Evolutionary conservation across 192 early-diverging fungal genomes (phyloP).

Genomic region (Gryganskiella cystojenkinii): DNA sequence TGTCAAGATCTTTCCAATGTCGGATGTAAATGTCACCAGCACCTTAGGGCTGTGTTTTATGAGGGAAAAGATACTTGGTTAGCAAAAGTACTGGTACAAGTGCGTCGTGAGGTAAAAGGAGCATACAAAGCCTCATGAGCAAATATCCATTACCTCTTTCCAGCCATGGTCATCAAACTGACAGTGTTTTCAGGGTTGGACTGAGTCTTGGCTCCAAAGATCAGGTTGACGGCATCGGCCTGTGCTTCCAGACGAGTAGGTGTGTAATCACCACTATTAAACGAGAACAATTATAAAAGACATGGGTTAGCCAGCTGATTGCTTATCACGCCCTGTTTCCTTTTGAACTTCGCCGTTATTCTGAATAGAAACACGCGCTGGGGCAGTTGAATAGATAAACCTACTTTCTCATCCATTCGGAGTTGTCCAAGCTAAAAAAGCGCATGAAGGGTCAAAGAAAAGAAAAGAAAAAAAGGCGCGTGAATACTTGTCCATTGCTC

Average conservation of each 20-base stretch:
- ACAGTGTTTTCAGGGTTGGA: conserved; percentile 97
- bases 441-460: neutral
- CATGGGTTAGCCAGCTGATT: neutral
- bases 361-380: too few species aligned
- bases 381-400: too few species aligned
- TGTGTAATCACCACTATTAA: conserved; percentile 92
- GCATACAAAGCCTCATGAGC: too few species aligned
- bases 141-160: conserved; percentile 81
- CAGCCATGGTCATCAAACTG: conserved; percentile 94
- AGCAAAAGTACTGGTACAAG: neutral
- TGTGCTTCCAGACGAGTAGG: conserved; percentile 95
- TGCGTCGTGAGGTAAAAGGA: too few species aligned
- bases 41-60: conserved; percentile 80
- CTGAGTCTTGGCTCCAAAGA: conserved; percentile 92
- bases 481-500: neutral
- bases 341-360: neutral
- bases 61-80: neutral
- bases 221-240: conserved; percentile 90
- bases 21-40: conserved; percentile 89
- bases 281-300: neutral
- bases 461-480: neutral
- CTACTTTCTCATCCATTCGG: conserved; percentile 92
- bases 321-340: neutral
- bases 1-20: conserved; percentile 90
- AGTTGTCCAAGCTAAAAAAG: conserved; percentile 85